phyloP scores from a whole-genome alignment of 352 stramenopile species.

The Globisporangium polare region DNA sequence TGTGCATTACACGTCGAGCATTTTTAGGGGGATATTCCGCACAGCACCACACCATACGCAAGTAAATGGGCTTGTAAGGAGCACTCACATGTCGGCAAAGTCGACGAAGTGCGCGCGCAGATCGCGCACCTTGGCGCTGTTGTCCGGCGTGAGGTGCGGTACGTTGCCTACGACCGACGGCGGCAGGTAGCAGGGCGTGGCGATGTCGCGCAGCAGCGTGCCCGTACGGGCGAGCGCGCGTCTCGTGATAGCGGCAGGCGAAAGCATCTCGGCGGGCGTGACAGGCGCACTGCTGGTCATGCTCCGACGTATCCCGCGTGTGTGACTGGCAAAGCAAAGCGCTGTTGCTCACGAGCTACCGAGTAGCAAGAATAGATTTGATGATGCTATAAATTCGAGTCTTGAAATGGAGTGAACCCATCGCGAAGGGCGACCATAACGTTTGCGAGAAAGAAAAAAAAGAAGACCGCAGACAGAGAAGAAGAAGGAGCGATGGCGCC shows the following conservation, averaged over 20 bases:
- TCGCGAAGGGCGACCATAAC: too few species aligned
- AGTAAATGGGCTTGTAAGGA: not conserved
- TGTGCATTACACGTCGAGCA: conserved; percentile 5
- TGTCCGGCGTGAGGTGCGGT: conserved; percentile 75
- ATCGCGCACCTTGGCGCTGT: conserved; percentile 50
- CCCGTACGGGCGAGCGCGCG: conserved; percentile 30
- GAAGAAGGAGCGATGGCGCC: conserved; percentile 1
- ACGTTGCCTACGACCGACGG: conserved; percentile 61
- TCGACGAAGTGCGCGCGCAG: conserved; percentile 61
- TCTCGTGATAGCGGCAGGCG: conserved; percentile 5
- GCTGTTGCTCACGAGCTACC: too few species aligned
- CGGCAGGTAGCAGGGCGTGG: conserved; percentile 73
- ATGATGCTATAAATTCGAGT: too few species aligned
- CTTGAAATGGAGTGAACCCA: too few species aligned
- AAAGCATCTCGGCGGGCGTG: conserved; percentile 25
- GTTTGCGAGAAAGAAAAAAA: too few species aligned
- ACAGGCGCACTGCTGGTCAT: conserved; percentile 22
- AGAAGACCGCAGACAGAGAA: not conserved
- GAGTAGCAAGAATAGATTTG: too few species aligned
- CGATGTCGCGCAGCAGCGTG: conserved; percentile 27
- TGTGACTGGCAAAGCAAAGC: not conserved
- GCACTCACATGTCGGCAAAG: conserved; percentile 64
- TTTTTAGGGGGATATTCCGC: too few species aligned
- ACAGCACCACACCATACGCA: conserved; percentile 3
- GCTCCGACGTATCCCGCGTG: not conserved